Percentiles rank a stretch among this genome's conserved stretches.
Evolutionary conservation across 768 basidiomycete genomes (phyloP).

Genomic region (Suillus bovinus): DNA sequence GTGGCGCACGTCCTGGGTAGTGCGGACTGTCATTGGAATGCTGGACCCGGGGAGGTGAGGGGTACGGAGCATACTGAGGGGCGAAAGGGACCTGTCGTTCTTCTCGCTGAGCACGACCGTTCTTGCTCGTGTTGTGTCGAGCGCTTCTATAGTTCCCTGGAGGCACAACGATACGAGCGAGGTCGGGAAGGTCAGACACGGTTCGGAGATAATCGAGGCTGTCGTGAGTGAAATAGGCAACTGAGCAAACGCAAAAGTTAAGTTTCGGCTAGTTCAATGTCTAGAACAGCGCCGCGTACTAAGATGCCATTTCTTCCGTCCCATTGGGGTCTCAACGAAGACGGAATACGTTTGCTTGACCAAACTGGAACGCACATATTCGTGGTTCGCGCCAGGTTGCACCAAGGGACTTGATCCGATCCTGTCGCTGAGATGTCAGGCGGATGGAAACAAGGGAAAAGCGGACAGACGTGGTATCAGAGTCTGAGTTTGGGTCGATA

Average conservation of each 20-base stretch:
- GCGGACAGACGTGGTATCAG: constrained; percentile 46
- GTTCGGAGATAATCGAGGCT: constrained; percentile 55
- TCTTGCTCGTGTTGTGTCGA: constrained; percentile 50
- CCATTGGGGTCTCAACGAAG: constrained; percentile 62
- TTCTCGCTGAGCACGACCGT: constrained; percentile 37
- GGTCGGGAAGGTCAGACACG: constrained; percentile 57
- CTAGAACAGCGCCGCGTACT: constrained; percentile 46
- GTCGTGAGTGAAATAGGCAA: constrained; percentile 76
- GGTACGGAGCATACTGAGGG: constrained; percentile 33
- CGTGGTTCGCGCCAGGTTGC: constrained; percentile 27
- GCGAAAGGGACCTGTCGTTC: constrained; percentile 20
- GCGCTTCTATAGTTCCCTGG: constrained; percentile 65
- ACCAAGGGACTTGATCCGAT: constrained; percentile 32
- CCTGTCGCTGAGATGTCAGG: constrained; percentile 20
- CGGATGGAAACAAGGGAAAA: neutral
- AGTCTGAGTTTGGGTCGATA: constrained; percentile 49
- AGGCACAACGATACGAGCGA: constrained; percentile 57
- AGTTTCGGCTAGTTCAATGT: constrained; percentile 3
- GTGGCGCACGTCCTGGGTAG: constrained; percentile 9
- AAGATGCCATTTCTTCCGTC: constrained; percentile 81
- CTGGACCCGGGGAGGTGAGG: constrained; percentile 26
- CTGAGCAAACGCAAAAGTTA: constrained; percentile 35
- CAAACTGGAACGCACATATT: constrained; percentile 47
- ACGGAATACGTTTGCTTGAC: constrained; percentile 84
- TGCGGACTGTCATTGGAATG: constrained; percentile 2